Evolutionary conservation across 768 basidiomycete species (phyloP), one percentile per base, ranked within the genome.

Genomic region (Russula brevipes): DNA sequence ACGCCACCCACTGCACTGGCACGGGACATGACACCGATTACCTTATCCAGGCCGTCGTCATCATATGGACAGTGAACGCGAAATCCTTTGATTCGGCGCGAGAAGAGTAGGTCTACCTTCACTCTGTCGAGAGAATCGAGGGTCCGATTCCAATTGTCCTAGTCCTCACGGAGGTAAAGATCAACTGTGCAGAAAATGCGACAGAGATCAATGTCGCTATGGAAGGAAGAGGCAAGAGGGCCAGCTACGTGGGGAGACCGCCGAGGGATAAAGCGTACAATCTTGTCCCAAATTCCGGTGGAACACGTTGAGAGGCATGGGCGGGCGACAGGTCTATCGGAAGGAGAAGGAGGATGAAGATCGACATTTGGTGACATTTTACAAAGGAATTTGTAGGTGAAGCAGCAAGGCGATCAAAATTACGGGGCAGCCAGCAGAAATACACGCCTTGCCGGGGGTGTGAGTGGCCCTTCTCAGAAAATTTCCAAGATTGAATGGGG

Each of bases 61-160:
- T 86, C 85, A 67, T 84, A 85, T 7, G 85, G 81, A 85, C 86
- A 87, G 70, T 88, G 86, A 16, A 88, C 70, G 35, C 85, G 74
- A 33, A 87, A 74, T 9, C 78, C 78, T 68, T 83, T 85, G 39
- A 88, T 80, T 11, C 79, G 75, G 59, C 78, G 78, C 5, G 85
- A 85, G 70, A 88, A 87, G 4, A 78, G 72, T 1, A 81, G 78
- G 68, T 88, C 87, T 1, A 73, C 77, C 72, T 85, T 87, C 45
- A 82, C 85, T 24, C 84, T 75, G 71, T 87, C 85, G 64, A 87
- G 84, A 53, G 87, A 81, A 68, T 87, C 87, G 36, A 87, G 72
- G 0, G 84, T 84, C 7, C 84, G 78, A 58, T 84, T 82, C 38
- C 84, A 74, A 61, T 81, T 81, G 44, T 85, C 84, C 59, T 78